Conservation (phyloP, 345 rosid species). For the Streptanthus diversifolius region DNA sequence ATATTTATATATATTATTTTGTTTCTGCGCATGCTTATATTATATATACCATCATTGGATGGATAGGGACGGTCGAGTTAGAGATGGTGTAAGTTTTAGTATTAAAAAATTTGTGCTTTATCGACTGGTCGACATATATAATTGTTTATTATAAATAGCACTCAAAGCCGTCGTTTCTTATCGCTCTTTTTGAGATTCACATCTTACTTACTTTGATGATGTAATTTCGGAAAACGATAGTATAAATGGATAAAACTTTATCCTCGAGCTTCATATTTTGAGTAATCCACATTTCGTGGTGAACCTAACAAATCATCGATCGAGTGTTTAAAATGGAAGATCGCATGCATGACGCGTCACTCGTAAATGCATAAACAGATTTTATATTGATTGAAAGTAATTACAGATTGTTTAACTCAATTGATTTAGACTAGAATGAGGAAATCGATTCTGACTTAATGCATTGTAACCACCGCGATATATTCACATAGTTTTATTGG, state of each 20-base stretch:
- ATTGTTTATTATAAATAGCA: neutral
- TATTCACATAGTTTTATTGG: neutral
- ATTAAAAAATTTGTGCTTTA: slow-evolving; percentile 9
- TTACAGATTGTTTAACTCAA: neutral
- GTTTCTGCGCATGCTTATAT: slow-evolving; percentile 20
- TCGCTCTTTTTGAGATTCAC: slow-evolving; percentile 9
- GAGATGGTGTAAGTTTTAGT: slow-evolving; percentile 1
- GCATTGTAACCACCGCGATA: neutral
- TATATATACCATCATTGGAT: slow-evolving; percentile 8
- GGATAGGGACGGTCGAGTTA: slow-evolving; percentile 26
- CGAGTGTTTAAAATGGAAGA: neutral
- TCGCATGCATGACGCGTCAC: neutral
- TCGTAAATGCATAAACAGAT: neutral
- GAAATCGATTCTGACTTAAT: neutral
- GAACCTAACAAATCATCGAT: neutral
- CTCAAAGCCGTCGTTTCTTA: slow-evolving; percentile 11
- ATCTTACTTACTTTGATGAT: slow-evolving; percentile 16
- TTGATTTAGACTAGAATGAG: neutral
- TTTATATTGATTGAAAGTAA: neutral
- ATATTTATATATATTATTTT: neutral
- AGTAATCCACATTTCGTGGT: neutral
- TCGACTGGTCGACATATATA: neutral
- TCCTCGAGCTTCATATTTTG: neutral
- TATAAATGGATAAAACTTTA: slow-evolving; percentile 1
- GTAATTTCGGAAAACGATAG: neutral